Conservation (phyloP, 2,329 filamentous ascomycete genomes). For the Ophiostoma populinum region DNA sequence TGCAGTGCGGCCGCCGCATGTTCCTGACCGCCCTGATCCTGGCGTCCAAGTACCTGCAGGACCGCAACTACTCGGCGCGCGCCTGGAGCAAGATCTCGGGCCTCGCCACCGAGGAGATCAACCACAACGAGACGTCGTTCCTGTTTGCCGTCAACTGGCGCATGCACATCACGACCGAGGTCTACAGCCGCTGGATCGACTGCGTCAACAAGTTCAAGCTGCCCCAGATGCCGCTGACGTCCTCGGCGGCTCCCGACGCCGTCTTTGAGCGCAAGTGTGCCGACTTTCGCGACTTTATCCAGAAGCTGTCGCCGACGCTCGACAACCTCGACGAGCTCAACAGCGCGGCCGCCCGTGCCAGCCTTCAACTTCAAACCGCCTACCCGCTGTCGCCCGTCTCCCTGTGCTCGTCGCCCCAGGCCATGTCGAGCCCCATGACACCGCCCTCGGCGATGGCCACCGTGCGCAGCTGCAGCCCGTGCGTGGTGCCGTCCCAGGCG, state of each 20-base stretch:
- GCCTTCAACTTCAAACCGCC: neutral
- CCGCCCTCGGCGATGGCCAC: constrained; percentile 1
- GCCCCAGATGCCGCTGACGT: constrained; percentile 35
- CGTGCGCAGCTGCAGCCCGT: constrained; percentile 37
- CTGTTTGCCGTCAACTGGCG: constrained; percentile 83
- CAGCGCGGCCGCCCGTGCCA: constrained; percentile 16
- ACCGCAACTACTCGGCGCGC: constrained; percentile 90
- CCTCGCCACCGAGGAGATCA: constrained; percentile 84
- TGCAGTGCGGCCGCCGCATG: constrained; percentile 95
- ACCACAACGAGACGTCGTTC: constrained; percentile 90
- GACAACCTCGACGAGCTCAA: constrained; percentile 40
- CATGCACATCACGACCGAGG: constrained; percentile 75
- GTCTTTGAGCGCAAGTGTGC: constrained; percentile 29
- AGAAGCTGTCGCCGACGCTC: constrained; percentile 37
- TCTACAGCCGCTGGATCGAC: constrained; percentile 87
- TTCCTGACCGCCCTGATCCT: constrained; percentile 88
- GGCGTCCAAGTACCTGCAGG: constrained; percentile 94
- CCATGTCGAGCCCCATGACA: constrained; percentile 17
- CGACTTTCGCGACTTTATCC: constrained; percentile 42
- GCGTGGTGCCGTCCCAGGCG: constrained; percentile 30
- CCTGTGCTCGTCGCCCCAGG: constrained; percentile 9
- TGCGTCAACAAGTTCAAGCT: constrained; percentile 77
- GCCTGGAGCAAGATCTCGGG: constrained; percentile 99
- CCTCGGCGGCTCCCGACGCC: constrained; percentile 6
- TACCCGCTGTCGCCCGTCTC: constrained; percentile 8